Evolutionary conservation across 495 filamentous ascomycete species (phyloP), one percentile per base, ranked within the genome.

Genomic region (Hyaloscypha bicolor): DNA sequence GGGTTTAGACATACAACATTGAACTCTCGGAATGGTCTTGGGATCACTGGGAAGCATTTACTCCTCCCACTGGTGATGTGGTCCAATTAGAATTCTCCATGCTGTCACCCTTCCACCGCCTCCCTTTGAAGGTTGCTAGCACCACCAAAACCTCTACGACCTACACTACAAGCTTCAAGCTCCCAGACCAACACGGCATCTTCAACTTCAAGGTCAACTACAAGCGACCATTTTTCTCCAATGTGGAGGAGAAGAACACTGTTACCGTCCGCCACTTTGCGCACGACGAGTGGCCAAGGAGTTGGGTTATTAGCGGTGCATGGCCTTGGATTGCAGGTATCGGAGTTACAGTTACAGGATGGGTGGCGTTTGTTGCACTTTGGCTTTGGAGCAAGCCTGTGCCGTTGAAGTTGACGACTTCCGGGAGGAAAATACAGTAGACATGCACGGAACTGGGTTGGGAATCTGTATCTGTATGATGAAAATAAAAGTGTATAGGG

Each of bases 81-180:
- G 76, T 98, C 16, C 95, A 99, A 76, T 91, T 99, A 64, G 95
- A 99, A 79, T 96, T 97, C 83, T 93, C 88, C 79, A 99, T 99
- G 95, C 90, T 99, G 16, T 97, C 94, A 8, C 95, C 96, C 70
- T 97, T 96, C 88, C 91, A 97, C 81, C 94, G 96, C n/a, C 85
- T 97, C 25, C 77, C 86, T 66, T 89, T 99, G 6, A 78, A 80
- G 21, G 55, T 73, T 8, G 66, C 78, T 14, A 72, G 73, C 60
- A 81, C 79, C 16, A 91, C 90, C 0, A 71, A 82, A 39, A 91
- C 90, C 72, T 87, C 87, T 71, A 90, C 92, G 39, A 83, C 90
- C 39, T 99, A 88, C 83, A 85, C 86, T 70, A 81, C 87, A 6
- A 82, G 85, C 25, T 97, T 98, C 81, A 89, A 82, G 66, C 82